Evolutionary conservation across 2,329 filamentous ascomycete species (phyloP).

Genomic region (Grosmannia huntii): DNA sequence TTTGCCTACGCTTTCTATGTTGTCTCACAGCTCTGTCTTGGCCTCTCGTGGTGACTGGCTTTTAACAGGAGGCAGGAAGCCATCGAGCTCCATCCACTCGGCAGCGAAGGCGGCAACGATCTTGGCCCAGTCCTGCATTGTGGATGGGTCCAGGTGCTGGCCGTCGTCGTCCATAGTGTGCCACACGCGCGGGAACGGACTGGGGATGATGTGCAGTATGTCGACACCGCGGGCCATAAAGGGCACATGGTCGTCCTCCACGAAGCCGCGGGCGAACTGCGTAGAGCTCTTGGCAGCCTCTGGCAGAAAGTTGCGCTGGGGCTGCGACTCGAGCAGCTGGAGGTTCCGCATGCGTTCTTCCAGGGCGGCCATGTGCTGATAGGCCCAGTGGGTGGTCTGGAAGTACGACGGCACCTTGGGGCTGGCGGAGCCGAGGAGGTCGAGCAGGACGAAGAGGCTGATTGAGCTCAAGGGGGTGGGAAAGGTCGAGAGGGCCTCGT

Average conservation of each 20-base stretch:
- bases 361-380: constrained; percentile 49
- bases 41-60: neutral
- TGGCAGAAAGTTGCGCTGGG: constrained; percentile 47
- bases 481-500: constrained; percentile 64
- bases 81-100: constrained; percentile 76
- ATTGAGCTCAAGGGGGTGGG: constrained; percentile 66
- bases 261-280: constrained; percentile 36
- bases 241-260: constrained; percentile 83
- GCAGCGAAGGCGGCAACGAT: constrained; percentile 74
- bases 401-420: constrained; percentile 65
- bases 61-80: constrained; percentile 5
- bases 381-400: constrained; percentile 72
- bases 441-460: constrained; percentile 46
- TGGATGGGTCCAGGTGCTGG: constrained; percentile 67
- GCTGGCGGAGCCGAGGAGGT: constrained; percentile 45
- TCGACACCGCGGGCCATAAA: constrained; percentile 82
- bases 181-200: constrained; percentile 74
- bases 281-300: constrained; percentile 42
- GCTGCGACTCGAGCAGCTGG: constrained; percentile 34
- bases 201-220: constrained; percentile 78
- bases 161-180: constrained; percentile 76
- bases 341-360: constrained; percentile 51
- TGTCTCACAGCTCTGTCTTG: constrained; percentile 13
- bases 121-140: constrained; percentile 76
- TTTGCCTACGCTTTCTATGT: neutral